Conservation (phyloP, 2,329 filamentous ascomycete genomes). For the Penicillium sp. region DNA sequence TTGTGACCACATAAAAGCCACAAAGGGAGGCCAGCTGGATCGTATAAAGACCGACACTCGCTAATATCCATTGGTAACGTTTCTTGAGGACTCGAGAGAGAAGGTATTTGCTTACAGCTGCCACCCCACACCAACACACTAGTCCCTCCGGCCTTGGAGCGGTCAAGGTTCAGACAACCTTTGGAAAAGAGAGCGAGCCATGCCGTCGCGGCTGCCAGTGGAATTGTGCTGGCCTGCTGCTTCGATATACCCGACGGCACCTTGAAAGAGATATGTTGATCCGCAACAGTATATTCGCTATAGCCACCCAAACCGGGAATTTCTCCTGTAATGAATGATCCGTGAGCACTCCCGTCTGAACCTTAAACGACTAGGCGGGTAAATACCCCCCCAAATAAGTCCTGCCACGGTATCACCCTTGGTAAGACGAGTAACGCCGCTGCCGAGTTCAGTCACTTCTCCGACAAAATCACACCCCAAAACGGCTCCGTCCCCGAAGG, state of each 20-base stretch:
- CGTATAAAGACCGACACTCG: constrained; percentile 45
- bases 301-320: constrained; percentile 40
- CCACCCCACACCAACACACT: constrained; percentile 51
- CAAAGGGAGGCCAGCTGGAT: constrained; percentile 40
- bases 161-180: constrained; percentile 40
- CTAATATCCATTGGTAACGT: constrained; percentile 21
- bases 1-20: constrained; percentile 42
- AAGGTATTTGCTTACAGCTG: constrained; percentile 39
- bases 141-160: constrained; percentile 4
- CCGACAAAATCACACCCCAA: constrained; percentile 41
- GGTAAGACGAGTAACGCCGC: constrained; percentile 30
- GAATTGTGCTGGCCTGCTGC: constrained; percentile 44
- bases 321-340: constrained; percentile 2
- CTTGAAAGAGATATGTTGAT: constrained; percentile 48
- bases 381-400: constrained; percentile 37
- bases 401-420: constrained; percentile 41
- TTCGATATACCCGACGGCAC: constrained; percentile 36
- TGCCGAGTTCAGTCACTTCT: constrained; percentile 37
- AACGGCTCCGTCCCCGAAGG: constrained; percentile 39
- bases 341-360: not conserved
- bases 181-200: constrained; percentile 48
- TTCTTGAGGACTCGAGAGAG: not conserved
- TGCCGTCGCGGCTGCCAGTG: constrained; percentile 45
- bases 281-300: constrained; percentile 45
- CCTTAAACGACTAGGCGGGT: not conserved